Conservation (phyloP, 75 land plant species). For the Sequoiadendron giganteum region DNA sequence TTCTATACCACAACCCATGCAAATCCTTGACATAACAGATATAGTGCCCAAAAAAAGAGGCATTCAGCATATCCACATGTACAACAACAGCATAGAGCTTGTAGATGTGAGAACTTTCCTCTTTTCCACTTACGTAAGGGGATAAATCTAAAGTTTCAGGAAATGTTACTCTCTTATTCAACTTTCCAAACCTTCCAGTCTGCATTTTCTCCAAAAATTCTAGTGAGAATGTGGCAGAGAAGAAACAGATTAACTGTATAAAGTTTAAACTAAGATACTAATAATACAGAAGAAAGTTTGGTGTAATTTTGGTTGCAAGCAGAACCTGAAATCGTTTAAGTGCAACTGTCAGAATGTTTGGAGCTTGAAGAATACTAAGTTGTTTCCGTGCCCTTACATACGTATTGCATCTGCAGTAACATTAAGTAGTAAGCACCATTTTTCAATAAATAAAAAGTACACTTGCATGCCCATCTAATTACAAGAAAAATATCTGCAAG, state of each 20-base stretch:
- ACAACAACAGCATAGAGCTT: conserved; percentile 93
- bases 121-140: conserved; percentile 73
- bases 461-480: not conserved
- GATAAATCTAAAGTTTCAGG: conserved; percentile 74
- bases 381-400: conserved; percentile 93
- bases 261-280: conserved; percentile 10
- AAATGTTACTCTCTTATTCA: conserved; percentile 84
- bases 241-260: not conserved
- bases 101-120: conserved; percentile 51
- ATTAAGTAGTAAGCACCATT: not conserved
- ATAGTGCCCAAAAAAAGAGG: conserved; percentile 96
- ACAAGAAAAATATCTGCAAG: not conserved
- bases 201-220: conserved; percentile 26
- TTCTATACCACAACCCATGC: conserved; percentile 75
- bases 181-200: conserved; percentile 97
- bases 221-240: conserved; percentile 5
- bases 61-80: conserved; percentile 93
- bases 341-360: conserved; percentile 90
- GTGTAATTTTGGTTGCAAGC: not conserved
- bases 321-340: conserved; percentile 92
- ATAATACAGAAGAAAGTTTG: not conserved
- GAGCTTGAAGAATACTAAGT: conserved; percentile 73
- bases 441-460: conserved; percentile 1
- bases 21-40: conserved; percentile 82
- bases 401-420: conserved; percentile 68